Conservation (phyloP, 176 grass and related monocot genomes). For the Raddia guianensis region DNA sequence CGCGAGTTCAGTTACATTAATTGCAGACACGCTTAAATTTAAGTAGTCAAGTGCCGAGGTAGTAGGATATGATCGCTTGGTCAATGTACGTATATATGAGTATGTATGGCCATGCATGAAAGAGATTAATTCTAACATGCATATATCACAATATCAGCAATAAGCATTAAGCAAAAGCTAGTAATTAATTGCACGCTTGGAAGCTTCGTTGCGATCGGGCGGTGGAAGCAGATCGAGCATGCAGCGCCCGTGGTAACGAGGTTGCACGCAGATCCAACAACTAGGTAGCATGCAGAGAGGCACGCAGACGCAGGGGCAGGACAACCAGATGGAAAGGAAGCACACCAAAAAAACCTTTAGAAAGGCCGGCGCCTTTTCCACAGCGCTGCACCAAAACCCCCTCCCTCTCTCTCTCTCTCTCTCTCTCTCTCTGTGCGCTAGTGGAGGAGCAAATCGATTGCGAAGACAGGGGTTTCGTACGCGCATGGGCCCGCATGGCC, state of each 20-base stretch:
- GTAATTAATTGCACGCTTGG: no score
- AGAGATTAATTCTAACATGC: background rate
- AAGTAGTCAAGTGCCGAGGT: background rate
- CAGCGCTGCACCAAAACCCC: conserved; percentile 28
- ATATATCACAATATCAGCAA: no score
- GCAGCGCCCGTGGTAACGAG: background rate
- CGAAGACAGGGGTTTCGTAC: conserved; percentile 6
- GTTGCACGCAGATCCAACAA: conserved; percentile 1
- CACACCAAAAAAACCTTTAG: conserved; percentile 46
- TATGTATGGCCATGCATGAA: background rate
- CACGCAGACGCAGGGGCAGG: conserved; percentile 41
- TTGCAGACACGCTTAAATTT: background rate
- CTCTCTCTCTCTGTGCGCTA: conserved; percentile 25
- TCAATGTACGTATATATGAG: background rate
- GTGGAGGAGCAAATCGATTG: conserved; percentile 53
- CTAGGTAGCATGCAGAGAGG: background rate
- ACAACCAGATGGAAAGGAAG: conserved; percentile 37
- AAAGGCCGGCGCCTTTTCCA: conserved; percentile 57
- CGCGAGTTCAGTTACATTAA: no score
- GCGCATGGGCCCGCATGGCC: no score
- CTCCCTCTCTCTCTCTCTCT: no score
- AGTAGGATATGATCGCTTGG: background rate
- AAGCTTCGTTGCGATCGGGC: no score
- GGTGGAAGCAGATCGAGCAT: no score
- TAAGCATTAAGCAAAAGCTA: no score